Percentiles rank a stretch among this genome's conserved stretches.
Evolutionary conservation across 257 asterid species (phyloP).

Genomic region (Nicotiana obtusifolia): DNA sequence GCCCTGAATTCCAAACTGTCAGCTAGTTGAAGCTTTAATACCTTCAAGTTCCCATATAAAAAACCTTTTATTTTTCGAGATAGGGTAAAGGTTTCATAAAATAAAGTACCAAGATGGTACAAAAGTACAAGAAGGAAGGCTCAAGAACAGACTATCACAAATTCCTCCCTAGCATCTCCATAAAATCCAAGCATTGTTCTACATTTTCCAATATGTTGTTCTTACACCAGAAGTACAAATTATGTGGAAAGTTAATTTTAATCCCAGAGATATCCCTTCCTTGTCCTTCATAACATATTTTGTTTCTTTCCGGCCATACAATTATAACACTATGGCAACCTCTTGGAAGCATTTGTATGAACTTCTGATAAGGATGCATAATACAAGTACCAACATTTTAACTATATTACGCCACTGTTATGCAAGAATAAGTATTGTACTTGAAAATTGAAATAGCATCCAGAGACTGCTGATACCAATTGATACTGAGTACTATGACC

Average conservation of each 20-base stretch:
- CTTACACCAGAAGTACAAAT: no score
- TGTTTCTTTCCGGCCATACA: no score
- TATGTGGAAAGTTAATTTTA: no score
- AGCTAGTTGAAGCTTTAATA: background rate
- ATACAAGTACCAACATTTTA: background rate
- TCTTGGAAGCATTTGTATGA: background rate
- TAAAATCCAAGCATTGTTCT: no score
- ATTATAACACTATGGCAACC: background rate
- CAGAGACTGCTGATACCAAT: background rate
- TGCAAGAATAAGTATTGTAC: background rate
- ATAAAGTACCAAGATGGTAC: no score
- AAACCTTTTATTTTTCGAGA: fast-evolving
- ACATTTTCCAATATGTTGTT: no score
- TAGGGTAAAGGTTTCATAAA: no score
- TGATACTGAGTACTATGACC: background rate
- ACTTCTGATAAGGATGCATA: background rate
- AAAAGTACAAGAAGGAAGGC: no score
- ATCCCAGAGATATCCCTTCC: no score
- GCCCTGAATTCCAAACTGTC: background rate
- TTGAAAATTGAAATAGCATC: background rate
- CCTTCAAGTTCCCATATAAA: background rate
- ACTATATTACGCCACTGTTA: background rate
- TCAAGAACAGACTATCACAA: no score
- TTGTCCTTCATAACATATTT: no score
- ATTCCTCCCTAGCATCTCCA: no score